A percentile compares a stretch with the other conserved stretches of the same genome.
These are phyloP conservation scores for thale cress (Arabidopsis thaliana) DNA, from an alignment of 345 rosid species.

Conservation along the genomic window DNA sequence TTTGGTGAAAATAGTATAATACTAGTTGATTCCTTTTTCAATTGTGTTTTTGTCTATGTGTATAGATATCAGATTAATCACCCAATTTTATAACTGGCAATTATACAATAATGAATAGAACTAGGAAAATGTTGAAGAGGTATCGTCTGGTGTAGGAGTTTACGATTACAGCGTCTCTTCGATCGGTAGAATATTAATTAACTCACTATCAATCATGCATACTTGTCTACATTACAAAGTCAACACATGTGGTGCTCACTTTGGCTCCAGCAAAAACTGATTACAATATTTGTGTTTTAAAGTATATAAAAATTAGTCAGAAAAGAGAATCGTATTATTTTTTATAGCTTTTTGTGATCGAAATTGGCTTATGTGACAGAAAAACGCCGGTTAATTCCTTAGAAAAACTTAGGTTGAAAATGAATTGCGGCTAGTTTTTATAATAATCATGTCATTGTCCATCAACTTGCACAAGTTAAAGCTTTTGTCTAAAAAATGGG, in stretches of 20 bases:
- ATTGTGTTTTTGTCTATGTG: not conserved
- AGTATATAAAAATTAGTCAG: not conserved
- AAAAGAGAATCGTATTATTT: not conserved
- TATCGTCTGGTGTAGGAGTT: not conserved
- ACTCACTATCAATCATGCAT: conserved; percentile 5
- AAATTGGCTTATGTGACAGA: not conserved
- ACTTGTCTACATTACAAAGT: conserved; percentile 10
- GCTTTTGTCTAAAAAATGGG: not conserved
- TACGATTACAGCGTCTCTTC: conserved; percentile 16
- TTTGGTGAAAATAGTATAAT: not conserved
- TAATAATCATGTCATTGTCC: not conserved
- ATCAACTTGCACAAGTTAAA: conserved; percentile 4
- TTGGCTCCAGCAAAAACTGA: not conserved
- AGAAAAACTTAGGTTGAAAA: not conserved
- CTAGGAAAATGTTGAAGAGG: not conserved
- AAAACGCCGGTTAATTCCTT: no score
- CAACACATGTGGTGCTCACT: conserved; percentile 19
- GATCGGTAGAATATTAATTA: not conserved
- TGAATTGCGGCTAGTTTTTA: not conserved
- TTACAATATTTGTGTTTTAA: not conserved
- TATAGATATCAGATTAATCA: not conserved
- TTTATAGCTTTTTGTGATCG: not conserved
- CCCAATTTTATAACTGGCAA: not conserved
- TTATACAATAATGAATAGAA: conserved; percentile 6
- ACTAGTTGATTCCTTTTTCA: conserved; percentile 7